These are phyloP conservation scores for Arabidopsis thaliana DNA, from an alignment of 345 rosid genomes.

Conservation along the genomic window DNA sequence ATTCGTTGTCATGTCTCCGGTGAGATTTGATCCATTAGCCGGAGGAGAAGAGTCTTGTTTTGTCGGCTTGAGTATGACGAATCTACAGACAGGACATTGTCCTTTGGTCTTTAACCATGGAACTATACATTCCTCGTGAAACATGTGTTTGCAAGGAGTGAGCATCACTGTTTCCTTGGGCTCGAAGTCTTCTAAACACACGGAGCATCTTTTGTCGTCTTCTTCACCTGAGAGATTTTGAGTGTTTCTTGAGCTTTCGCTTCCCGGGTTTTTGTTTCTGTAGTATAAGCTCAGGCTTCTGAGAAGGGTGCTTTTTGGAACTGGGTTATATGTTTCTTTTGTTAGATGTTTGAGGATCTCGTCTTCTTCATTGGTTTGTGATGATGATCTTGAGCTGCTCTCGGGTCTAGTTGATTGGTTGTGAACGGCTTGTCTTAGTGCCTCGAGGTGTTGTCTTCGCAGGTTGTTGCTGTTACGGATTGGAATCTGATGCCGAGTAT, in stretches of 20 bases:
- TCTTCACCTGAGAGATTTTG: conserved; percentile 48
- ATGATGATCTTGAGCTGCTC: conserved; percentile 28
- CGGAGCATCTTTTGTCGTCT: conserved; percentile 61
- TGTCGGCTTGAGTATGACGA: conserved; percentile 44
- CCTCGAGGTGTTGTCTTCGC: conserved; percentile 40
- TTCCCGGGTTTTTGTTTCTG: conserved; percentile 42
- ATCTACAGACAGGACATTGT: conserved; percentile 82
- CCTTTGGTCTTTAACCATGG: conserved; percentile 73
- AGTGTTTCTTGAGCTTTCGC: not conserved
- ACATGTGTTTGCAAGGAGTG: conserved; percentile 88
- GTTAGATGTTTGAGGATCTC: conserved; percentile 54
- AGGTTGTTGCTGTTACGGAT: conserved; percentile 27
- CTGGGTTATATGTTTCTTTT: conserved; percentile 64
- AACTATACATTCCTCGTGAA: conserved; percentile 80
- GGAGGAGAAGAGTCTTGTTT: conserved; percentile 15
- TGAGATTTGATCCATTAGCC: not conserved
- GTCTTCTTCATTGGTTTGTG: conserved; percentile 47
- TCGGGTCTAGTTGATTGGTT: conserved; percentile 19
- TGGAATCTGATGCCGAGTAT: conserved; percentile 26
- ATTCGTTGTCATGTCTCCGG: conserved; percentile 17
- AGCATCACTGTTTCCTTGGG: conserved; percentile 63
- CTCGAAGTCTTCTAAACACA: conserved; percentile 90
- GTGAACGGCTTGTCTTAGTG: conserved; percentile 42
- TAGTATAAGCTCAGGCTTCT: conserved; percentile 62
- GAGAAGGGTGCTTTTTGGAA: conserved; percentile 50